These are phyloP conservation scores for Schizopora paradoxa DNA, from an alignment of 1,284 basidiomycete genomes.

Conservation along the genomic window DNA sequence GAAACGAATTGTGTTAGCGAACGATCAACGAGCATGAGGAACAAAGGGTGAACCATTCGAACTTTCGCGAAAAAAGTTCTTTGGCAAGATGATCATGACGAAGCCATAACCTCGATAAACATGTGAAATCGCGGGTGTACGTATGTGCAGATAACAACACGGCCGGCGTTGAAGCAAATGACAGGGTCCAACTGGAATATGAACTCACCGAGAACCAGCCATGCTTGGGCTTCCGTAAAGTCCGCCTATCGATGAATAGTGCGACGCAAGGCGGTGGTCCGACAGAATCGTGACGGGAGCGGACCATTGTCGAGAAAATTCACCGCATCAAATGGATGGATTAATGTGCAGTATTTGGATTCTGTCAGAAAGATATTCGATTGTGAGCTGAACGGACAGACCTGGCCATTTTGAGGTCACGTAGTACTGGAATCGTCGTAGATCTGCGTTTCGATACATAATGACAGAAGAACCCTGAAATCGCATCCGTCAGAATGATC, in stretches of 20 bases:
- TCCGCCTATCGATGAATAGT: conserved; percentile 43
- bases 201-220: conserved; percentile 76
- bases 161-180: background rate
- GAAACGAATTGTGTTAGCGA: conserved; percentile 16
- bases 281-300: background rate
- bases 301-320: background rate
- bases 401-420: conserved; percentile 78
- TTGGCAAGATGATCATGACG: background rate
- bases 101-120: too few species aligned
- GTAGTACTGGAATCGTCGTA: conserved; percentile 82
- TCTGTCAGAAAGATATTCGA: conserved; percentile 7
- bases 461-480: conserved; percentile 84
- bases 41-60: conserved; percentile 21
- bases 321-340: background rate
- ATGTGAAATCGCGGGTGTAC: background rate
- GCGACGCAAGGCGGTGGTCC: background rate
- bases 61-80: conserved; percentile 19
- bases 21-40: background rate
- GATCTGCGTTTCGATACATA: conserved; percentile 77
- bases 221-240: conserved; percentile 82
- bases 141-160: background rate
- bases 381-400: conserved; percentile 23
- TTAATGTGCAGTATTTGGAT: conserved; percentile 1
- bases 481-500: background rate
- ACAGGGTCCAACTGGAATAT: background rate